These are phyloP conservation scores for Agrocybe pediades DNA, from an alignment of 768 basidiomycete species.

Conservation along the genomic window DNA sequence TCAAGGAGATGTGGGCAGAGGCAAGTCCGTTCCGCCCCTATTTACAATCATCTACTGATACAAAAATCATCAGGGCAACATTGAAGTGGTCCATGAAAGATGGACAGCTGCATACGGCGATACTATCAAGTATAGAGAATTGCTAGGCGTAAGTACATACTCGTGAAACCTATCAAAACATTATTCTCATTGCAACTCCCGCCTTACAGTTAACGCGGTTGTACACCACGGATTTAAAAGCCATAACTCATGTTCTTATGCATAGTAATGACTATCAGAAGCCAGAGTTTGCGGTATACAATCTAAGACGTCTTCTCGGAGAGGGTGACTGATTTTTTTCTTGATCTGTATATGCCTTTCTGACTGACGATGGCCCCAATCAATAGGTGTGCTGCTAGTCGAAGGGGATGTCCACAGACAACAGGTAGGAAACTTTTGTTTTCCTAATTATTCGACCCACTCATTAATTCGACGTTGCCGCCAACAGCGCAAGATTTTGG, in stretches of 20 bases:
- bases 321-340: slow-evolving; percentile 23
- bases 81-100: slow-evolving; percentile 35
- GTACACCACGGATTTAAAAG: slow-evolving; percentile 59
- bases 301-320: slow-evolving; percentile 42
- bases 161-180: no score
- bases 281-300: slow-evolving; percentile 37
- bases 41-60: not conserved
- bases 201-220: slow-evolving; percentile 41
- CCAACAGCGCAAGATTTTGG: slow-evolving; percentile 43
- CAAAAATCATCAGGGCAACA: slow-evolving; percentile 22
- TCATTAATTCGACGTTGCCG: not conserved
- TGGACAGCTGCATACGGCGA: slow-evolving; percentile 49
- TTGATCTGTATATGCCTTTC: not conserved
- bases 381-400: slow-evolving; percentile 36
- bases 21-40: slow-evolving; percentile 23
- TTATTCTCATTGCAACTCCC: no score
- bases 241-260: slow-evolving; percentile 59
- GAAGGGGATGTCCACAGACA: slow-evolving; percentile 44
- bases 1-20: slow-evolving; percentile 36
- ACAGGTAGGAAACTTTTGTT: slow-evolving; percentile 32
- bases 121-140: slow-evolving; percentile 41
- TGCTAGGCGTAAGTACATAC: slow-evolving; percentile 39
- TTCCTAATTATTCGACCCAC: not conserved
- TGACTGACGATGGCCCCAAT: slow-evolving; percentile 39
- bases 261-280: slow-evolving; percentile 57